These are phyloP conservation scores for Fusarium oxysporum DNA, from an alignment of 2,329 filamentous ascomycete genomes.

Conservation along the genomic window DNA sequence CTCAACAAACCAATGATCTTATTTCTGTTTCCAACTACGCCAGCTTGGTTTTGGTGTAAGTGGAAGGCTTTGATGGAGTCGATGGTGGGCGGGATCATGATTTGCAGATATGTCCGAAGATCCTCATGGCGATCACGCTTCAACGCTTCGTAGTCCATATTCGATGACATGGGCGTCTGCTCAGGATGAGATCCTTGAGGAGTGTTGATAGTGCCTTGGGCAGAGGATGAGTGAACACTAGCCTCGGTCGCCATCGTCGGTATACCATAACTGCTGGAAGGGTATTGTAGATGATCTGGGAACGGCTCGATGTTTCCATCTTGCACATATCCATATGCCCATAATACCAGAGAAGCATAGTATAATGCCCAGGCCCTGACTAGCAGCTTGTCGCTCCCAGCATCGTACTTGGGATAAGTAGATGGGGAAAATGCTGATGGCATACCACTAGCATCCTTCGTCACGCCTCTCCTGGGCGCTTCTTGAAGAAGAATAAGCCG, in stretches of 20 bases:
- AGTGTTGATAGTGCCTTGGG: slow-evolving; percentile 21
- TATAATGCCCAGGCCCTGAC: slow-evolving; percentile 45
- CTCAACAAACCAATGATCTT: slow-evolving; percentile 44
- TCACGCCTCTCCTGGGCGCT: slow-evolving; percentile 23
- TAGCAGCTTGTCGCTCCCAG: slow-evolving; percentile 41
- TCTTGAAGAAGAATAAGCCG: slow-evolving; percentile 44
- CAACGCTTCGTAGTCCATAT: slow-evolving; percentile 35
- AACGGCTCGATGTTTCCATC: slow-evolving; percentile 45
- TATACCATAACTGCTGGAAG: slow-evolving; percentile 20
- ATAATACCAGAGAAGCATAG: slow-evolving; percentile 44
- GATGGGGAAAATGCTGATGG: slow-evolving; percentile 32
- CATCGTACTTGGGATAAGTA: slow-evolving; percentile 41
- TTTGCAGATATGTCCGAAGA: slow-evolving; percentile 44
- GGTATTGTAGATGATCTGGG: slow-evolving; percentile 44
- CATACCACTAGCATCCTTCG: slow-evolving; percentile 23
- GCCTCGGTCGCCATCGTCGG: slow-evolving; percentile 29
- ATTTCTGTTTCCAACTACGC: slow-evolving; percentile 44
- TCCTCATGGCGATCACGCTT: slow-evolving; percentile 44
- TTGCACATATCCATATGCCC: slow-evolving; percentile 46
- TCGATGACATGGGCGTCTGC: slow-evolving; percentile 28
- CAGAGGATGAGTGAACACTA: slow-evolving; percentile 37
- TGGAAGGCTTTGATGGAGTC: slow-evolving; percentile 46
- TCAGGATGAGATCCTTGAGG: slow-evolving; percentile 36
- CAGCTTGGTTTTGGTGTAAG: slow-evolving; percentile 45
- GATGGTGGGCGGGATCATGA: slow-evolving; percentile 46